phyloP scores from a whole-genome alignment of 2,329 filamentous ascomycete species.

The Ciborinia camelliae region DNA sequence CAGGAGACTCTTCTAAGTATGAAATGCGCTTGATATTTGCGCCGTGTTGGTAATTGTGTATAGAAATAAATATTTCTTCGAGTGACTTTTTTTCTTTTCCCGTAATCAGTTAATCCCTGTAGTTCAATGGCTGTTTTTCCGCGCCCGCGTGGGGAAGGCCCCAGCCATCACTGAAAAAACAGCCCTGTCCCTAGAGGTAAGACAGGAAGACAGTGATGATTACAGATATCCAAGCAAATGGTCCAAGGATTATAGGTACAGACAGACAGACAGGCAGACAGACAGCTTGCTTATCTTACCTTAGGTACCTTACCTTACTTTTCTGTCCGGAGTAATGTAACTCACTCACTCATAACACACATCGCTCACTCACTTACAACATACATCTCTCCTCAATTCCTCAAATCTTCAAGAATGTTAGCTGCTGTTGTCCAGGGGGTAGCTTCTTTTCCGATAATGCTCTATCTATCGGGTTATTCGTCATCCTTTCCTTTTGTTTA shows the following conservation, averaged over 20 bases:
- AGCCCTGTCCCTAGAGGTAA: background rate
- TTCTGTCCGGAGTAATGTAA: too few relatives aligned
- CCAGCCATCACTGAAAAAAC: background rate
- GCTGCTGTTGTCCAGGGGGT: background rate
- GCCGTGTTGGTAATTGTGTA: background rate
- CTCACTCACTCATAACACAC: background rate
- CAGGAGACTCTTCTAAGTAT: background rate
- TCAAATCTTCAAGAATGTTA: background rate
- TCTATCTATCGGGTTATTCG: background rate
- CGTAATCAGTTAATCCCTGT: slow-evolving; percentile 11
- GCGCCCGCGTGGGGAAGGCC: background rate
- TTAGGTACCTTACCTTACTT: too few relatives aligned
- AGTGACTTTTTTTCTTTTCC: background rate
- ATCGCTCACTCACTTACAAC: background rate
- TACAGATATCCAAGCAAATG: too few relatives aligned
- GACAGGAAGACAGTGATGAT: too few relatives aligned
- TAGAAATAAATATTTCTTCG: background rate
- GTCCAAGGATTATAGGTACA: too few relatives aligned
- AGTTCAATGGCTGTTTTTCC: background rate
- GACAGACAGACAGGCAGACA: too few relatives aligned
- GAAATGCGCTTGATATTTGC: slow-evolving; percentile 5
- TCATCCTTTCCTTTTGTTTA: background rate
- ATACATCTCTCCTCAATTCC: background rate
- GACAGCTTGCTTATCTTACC: background rate
- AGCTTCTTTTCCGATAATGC: background rate